phyloP scores from a whole-genome alignment of 768 basidiomycete genomes.

The Termitomyces heimii region DNA sequence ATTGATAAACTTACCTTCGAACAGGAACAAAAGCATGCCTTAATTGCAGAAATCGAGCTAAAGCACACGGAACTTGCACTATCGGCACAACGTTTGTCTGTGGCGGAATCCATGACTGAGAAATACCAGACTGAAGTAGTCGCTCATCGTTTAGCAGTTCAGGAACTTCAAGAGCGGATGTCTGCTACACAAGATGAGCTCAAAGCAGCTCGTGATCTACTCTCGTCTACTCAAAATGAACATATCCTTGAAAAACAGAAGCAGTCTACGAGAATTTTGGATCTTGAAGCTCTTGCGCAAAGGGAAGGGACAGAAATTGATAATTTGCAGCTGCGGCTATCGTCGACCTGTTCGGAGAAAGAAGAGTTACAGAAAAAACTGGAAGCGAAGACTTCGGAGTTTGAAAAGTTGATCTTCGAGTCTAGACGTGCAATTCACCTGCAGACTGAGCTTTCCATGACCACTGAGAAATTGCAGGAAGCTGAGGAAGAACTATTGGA shows the following conservation, averaged over 20 bases:
- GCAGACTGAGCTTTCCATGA: constrained; percentile 15
- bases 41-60: constrained; percentile 1
- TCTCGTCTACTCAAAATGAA: constrained; percentile 6
- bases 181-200: constrained; percentile 3
- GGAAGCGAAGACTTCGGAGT: constrained; percentile 7
- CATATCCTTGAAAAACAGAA: constrained; percentile 10
- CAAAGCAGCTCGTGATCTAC: constrained; percentile 5
- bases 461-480: constrained; percentile 15
- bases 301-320: background rate
- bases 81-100: constrained; percentile 5
- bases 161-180: constrained; percentile 10
- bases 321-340: background rate
- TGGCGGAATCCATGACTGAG: constrained; percentile 6
- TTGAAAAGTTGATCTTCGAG: constrained; percentile 15
- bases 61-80: constrained; percentile 12
- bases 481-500: constrained; percentile 27
- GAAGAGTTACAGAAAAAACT: constrained; percentile 10
- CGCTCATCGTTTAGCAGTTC: background rate
- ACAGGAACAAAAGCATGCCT: constrained; percentile 6
- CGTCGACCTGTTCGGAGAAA: background rate
- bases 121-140: constrained; percentile 6
- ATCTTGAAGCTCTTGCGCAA: constrained; percentile 5
- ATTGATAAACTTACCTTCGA: constrained; percentile 6
- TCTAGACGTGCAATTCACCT: constrained; percentile 9
- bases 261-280: constrained; percentile 6